phyloP scores from a whole-genome alignment of 2,329 filamentous ascomycete genomes.

The Ascochyta viciae-villosae region DNA sequence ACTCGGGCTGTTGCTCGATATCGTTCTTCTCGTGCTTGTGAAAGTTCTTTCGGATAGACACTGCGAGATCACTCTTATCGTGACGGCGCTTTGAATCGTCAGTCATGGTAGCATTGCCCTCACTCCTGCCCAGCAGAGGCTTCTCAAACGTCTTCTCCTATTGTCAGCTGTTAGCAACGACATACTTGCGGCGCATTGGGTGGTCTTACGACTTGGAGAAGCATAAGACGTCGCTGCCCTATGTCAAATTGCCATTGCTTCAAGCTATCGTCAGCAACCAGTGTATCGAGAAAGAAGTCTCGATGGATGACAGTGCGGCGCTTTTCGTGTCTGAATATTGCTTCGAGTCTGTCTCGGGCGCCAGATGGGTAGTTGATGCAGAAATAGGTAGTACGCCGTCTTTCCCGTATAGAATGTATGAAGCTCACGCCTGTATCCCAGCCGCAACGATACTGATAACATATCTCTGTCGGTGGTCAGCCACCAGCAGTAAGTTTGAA shows the following conservation, averaged over 20 bases:
- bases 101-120: no score
- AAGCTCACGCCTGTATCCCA: constrained; percentile 30
- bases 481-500: neutral
- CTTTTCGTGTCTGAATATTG: neutral
- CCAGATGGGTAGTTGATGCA: constrained; percentile 8
- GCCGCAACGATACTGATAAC: constrained; percentile 32
- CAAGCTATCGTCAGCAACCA: constrained; percentile 28
- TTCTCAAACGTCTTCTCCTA: constrained; percentile 1
- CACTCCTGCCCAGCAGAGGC: neutral
- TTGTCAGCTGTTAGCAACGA: neutral
- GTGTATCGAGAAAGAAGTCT: constrained; percentile 29
- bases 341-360: neutral
- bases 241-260: constrained; percentile 31
- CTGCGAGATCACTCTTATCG: no score
- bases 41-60: no score
- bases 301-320: constrained; percentile 19
- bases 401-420: constrained; percentile 26
- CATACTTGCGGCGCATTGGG: neutral
- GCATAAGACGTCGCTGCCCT: constrained; percentile 18
- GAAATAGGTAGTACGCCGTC: constrained; percentile 4
- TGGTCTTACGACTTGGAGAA: constrained; percentile 22
- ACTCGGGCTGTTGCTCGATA: no score
- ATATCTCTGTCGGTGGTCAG: constrained; percentile 16
- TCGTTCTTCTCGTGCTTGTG: no score
- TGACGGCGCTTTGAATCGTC: no score